Evolutionary conservation across 208 protist genomes (phyloP), one percentile per base, ranked within the genome.

Genomic region (Trypanosoma conorhini): DNA sequence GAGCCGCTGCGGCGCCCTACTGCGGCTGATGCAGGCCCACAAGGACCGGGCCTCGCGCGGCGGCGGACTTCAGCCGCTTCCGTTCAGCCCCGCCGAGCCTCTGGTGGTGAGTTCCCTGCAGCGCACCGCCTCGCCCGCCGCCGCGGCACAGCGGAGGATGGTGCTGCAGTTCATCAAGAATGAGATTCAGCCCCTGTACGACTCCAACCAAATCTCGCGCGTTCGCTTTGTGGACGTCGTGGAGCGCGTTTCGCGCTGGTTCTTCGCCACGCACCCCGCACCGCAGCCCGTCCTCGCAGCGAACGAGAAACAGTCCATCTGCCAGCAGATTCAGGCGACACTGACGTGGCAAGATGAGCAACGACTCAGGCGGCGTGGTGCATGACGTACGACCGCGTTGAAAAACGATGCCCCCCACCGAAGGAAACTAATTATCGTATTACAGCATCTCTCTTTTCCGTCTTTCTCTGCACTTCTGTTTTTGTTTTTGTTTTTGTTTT

Each of bases 121-220:
- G 19, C 7, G 7, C n/a, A n/a, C n/a, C n/a, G n/a, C n/a, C n/a
- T n/a, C 38, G 38, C 38, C 38, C 38, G 12, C 38, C 38, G 38
- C 38, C 38, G 66, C 56, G n/a, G 28, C 33, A 13, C 52, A 63
- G 7, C 52, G 66, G n/a, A 71, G 56, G 31, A 74, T 74, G 69
- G 69, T 79, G 9, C 55, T 79, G 28, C 58, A 66, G 42, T 79
- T 79, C 31, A 74, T 79, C 30, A 79, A 79, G 61, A 73, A 69
- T 44, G 74, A 79, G 63, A 65, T 79, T 38, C 74, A 76, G 26
- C 74, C 74, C n/a, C 46, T 75, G 19, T 79, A 79, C 59, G 46
- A 79, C 69, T 46, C 40, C 1, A 66, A 72, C 40, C 38, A 75
- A 40, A 69, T 79, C 5, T 72, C 67, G 19, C 54, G 68, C 8